Evolutionary conservation across 306 rosid genomes (phyloP), one percentile per base, ranked within the genome.

Genomic region (Myrica gale): DNA sequence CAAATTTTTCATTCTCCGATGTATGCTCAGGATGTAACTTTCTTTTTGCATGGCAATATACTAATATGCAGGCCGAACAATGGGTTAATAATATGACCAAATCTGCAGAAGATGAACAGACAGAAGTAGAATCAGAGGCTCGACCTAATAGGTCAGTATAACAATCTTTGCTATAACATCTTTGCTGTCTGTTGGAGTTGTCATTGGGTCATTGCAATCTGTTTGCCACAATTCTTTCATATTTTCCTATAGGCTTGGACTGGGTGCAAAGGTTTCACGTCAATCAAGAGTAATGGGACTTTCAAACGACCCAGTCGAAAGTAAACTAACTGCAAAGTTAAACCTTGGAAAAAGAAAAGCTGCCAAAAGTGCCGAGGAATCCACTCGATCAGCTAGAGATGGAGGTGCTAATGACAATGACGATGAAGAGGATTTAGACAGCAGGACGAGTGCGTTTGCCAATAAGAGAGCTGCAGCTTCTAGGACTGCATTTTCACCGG

Each of bases 191-290:
- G 5, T 61, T 46, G 13, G 2, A 4, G 16, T 48, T 57, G n/a
- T 52, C 17, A 68, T 54, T 20, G 43, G 41, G 53, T 43, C 42
- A 15, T 51, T 21, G 48, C 44, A 68, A 16, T 72, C 61, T 13
- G 37, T 70, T 54, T 60, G 56, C 12, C 56, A 55, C 7, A 74
- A 67, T 9, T 56, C 42, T 44, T 16, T 26, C 37, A 23, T 61
- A 45, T 16, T 39, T 32, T 80, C 69, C 20, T 83, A 57, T 54
- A 91, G 98, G 88, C 98, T 89, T 80, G 98, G 97, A 45, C 85
- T 94, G 54, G 98, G 98, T 63, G 97, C 97, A 68, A 90, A 81
- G 83, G 82, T 90, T 78, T 23, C 87, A 17, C 87, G 93, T 43
- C 84, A 87, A n/a, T 58, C 88, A 73, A 89, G 84, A 47, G 53